These are phyloP conservation scores for Fomitopsis palustris DNA, from an alignment of 1,284 basidiomycete species.

Conservation along the genomic window DNA sequence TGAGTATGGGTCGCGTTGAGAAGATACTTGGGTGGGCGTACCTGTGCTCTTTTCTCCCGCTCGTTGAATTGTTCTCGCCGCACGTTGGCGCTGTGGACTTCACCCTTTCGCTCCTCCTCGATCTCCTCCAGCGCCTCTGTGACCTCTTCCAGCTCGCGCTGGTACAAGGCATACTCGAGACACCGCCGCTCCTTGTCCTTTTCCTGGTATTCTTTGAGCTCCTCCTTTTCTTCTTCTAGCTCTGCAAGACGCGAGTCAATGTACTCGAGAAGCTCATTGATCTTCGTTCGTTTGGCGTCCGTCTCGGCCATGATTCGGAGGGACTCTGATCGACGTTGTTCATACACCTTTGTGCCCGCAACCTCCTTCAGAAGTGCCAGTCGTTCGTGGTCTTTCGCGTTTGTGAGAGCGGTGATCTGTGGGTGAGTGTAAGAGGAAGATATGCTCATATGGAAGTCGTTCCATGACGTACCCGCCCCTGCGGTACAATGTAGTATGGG, in stretches of 20 bases:
- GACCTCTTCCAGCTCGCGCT: slow-evolving; percentile 88
- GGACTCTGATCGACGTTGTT: slow-evolving; percentile 90
- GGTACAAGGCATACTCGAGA: slow-evolving; percentile 93
- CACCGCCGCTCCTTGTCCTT: slow-evolving; percentile 94
- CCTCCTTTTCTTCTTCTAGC: slow-evolving; percentile 96
- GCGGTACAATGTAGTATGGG: slow-evolving; percentile 99
- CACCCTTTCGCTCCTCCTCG: slow-evolving; percentile 79
- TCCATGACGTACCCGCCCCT: slow-evolving; percentile 75
- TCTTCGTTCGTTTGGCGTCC: slow-evolving; percentile 88
- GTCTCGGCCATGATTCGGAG: slow-evolving; percentile 97
- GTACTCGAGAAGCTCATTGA: slow-evolving; percentile 85
- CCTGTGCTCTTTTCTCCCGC: slow-evolving; percentile 82
- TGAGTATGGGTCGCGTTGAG: neutral
- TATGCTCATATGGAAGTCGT: neutral
- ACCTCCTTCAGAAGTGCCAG: slow-evolving; percentile 95
- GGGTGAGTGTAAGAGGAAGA: neutral
- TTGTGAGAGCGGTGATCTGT: slow-evolving; percentile 94
- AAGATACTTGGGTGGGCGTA: slow-evolving; percentile 30
- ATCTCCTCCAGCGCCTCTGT: slow-evolving; percentile 79
- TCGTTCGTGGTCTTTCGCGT: slow-evolving; percentile 95
- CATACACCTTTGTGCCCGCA: slow-evolving; percentile 97
- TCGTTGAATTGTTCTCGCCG: slow-evolving; percentile 79
- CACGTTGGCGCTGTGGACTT: slow-evolving; percentile 82
- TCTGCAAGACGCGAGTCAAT: slow-evolving; percentile 90
- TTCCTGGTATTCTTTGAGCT: slow-evolving; percentile 93